These are phyloP conservation scores for Colletotrichum sp. DNA, from an alignment of 2,329 filamentous ascomycete genomes.

Conservation along the genomic window DNA sequence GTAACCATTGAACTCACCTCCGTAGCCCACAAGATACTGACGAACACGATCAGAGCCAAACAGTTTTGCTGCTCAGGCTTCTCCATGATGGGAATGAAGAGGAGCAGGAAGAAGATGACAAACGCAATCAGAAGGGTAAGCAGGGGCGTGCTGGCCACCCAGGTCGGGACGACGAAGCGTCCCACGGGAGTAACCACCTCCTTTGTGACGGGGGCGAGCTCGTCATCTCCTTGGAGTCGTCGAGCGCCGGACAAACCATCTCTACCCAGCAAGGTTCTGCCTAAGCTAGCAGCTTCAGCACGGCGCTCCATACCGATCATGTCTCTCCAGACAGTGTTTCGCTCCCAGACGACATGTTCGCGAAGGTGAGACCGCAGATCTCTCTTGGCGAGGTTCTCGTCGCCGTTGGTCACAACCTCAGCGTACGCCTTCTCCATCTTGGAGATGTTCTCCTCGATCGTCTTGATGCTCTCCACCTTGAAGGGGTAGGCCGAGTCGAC, in stretches of 20 bases:
- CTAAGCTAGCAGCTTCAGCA: conserved; percentile 91
- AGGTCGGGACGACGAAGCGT: conserved; percentile 74
- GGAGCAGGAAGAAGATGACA: conserved; percentile 73
- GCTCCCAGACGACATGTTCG: conserved; percentile 98
- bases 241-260: conserved; percentile 71
- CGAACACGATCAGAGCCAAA: conserved; percentile 89
- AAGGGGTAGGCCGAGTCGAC: conserved; percentile 87
- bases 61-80: conserved; percentile 94
- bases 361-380: conserved; percentile 89
- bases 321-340: conserved; percentile 98
- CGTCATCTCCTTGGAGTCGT: conserved; percentile 84
- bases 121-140: conserved; percentile 75
- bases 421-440: conserved; percentile 83
- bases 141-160: conserved; percentile 85
- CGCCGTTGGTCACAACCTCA: conserved; percentile 80
- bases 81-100: conserved; percentile 82
- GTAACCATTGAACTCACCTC: conserved; percentile 64
- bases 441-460: conserved; percentile 73
- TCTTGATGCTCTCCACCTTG: conserved; percentile 70
- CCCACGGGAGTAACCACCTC: conserved; percentile 82
- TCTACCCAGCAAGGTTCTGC: conserved; percentile 80
- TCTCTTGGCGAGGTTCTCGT: conserved; percentile 76
- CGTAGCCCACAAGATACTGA: conserved; percentile 94
- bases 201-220: conserved; percentile 64
- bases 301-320: conserved; percentile 98